Conservation (phyloP, 2,329 filamentous ascomycete genomes). For the Pyricularia pennisetigena region DNA sequence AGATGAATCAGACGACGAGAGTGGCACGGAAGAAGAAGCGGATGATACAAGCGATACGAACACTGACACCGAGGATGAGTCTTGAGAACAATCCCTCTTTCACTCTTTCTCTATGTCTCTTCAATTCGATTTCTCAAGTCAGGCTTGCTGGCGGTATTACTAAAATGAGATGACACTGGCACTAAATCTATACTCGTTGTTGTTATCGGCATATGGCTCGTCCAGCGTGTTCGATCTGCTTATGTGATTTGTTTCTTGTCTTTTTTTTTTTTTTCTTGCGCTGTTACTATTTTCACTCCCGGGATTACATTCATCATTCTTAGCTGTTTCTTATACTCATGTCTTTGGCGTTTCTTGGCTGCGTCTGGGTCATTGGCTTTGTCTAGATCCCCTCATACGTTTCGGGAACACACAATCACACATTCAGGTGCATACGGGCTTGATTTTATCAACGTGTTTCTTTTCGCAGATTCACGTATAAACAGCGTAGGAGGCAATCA, state of each 20-base stretch:
- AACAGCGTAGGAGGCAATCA: background rate
- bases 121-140: background rate
- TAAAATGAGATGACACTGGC: background rate
- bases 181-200: background rate
- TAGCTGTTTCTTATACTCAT: background rate
- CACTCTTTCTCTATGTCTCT: background rate
- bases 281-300: background rate
- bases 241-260: background rate
- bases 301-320: background rate
- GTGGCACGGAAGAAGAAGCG: conserved; percentile 66
- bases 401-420: background rate
- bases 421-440: background rate
- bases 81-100: background rate
- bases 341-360: background rate
- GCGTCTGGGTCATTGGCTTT: background rate
- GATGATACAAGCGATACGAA: conserved; percentile 59
- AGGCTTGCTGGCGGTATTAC: background rate
- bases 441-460: background rate
- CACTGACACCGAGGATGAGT: conserved; percentile 55
- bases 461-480: background rate
- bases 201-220: background rate
- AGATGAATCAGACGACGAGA: conserved; percentile 67
- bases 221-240: background rate
- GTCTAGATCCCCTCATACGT: background rate
- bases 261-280: background rate